These are phyloP conservation scores for Starmerella khaoyaiensis DNA, from an alignment of 805 yeast genomes.

Conservation along the genomic window DNA sequence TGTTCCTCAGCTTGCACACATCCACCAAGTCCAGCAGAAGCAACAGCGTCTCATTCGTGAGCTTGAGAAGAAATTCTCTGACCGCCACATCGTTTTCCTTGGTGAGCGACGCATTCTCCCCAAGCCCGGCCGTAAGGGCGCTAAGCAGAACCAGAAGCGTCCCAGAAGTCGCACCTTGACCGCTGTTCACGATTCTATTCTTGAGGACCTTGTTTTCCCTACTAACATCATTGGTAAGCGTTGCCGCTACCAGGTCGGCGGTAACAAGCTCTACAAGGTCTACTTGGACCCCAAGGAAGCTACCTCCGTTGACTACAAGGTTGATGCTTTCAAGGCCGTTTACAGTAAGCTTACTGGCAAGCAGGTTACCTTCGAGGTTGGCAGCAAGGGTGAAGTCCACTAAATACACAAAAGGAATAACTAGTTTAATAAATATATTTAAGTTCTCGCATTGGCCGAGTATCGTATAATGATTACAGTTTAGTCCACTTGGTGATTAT, in stretches of 20 bases:
- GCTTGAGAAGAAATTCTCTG: slow-evolving; percentile 99
- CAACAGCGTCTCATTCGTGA: slow-evolving; percentile 91
- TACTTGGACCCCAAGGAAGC: slow-evolving; percentile 97
- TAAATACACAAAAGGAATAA: slow-evolving; percentile 5
- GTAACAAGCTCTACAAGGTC: slow-evolving; percentile 95
- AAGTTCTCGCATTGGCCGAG: slow-evolving; percentile 1
- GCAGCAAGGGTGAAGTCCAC: slow-evolving; percentile 22
- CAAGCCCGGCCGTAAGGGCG: slow-evolving; percentile 83
- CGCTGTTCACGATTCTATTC: slow-evolving; percentile 95
- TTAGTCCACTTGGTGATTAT: background rate
- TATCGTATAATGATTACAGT: background rate
- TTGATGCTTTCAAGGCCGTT: slow-evolving; percentile 97
- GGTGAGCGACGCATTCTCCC: slow-evolving; percentile 99
- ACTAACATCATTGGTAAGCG: slow-evolving; percentile 98
- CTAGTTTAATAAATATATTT: slow-evolving; percentile 10
- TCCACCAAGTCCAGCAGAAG: slow-evolving; percentile 96
- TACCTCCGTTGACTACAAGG: slow-evolving; percentile 92
- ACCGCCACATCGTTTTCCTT: slow-evolving; percentile 96
- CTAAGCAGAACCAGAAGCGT: slow-evolving; percentile 94
- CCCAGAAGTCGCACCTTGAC: slow-evolving; percentile 99
- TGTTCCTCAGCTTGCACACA: slow-evolving; percentile 78
- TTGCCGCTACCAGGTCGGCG: slow-evolving; percentile 97
- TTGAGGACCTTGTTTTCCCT: slow-evolving; percentile 99
- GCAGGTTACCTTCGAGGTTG: slow-evolving; percentile 94
- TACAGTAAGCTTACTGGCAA: slow-evolving; percentile 98